phyloP scores from a whole-genome alignment of 1,284 basidiomycete species.

The Fomitopsis pinicola region DNA sequence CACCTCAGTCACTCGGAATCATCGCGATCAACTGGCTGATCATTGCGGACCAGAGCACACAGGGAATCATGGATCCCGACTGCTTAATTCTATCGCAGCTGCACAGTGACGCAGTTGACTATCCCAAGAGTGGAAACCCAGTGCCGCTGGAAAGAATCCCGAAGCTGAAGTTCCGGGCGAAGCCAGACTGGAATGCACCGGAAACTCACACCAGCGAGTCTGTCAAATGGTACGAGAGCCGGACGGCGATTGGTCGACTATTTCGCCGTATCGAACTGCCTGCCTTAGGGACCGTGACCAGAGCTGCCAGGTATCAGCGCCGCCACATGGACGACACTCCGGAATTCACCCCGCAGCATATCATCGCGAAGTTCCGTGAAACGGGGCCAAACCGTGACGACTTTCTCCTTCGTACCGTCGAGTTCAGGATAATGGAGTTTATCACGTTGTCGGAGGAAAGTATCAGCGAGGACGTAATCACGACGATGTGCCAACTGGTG shows the following conservation, averaged over 20 bases:
- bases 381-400: constrained; percentile 15
- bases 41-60: constrained; percentile 59
- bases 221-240: constrained; percentile 44
- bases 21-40: constrained; percentile 58
- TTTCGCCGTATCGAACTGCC: constrained; percentile 56
- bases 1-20: constrained; percentile 50
- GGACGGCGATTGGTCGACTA: constrained; percentile 49
- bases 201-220: constrained; percentile 41
- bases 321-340: constrained; percentile 16
- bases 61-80: constrained; percentile 51
- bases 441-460: constrained; percentile 16
- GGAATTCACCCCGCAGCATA: constrained; percentile 16
- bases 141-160: constrained; percentile 49
- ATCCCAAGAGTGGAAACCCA: constrained; percentile 55
- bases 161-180: constrained; percentile 29
- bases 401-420: constrained; percentile 18
- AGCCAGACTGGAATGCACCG: constrained; percentile 64
- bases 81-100: constrained; percentile 62
- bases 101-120: constrained; percentile 73
- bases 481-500: constrained; percentile 35
- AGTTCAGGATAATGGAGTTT: constrained; percentile 21
- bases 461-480: constrained; percentile 17
- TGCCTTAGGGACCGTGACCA: constrained; percentile 23
- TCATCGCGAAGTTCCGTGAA: constrained; percentile 23
- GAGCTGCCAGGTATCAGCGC: constrained; percentile 17